Percentiles rank a stretch among this genome's conserved stretches.
Conservation (phyloP, 768 basidiomycete species). For the Serendipita sp. region DNA sequence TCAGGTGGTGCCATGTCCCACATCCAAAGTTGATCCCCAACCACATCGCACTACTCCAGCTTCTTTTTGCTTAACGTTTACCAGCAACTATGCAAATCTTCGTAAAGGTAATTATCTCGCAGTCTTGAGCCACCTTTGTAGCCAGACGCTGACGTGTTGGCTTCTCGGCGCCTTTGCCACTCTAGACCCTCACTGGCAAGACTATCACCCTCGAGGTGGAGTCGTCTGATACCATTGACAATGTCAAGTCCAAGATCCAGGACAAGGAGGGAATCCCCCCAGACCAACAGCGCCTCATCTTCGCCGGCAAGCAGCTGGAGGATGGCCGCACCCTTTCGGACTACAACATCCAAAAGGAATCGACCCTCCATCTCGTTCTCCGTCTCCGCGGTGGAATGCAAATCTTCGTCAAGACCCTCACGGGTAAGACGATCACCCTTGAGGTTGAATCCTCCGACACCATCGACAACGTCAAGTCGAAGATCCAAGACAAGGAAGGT, state of each 20-base stretch:
- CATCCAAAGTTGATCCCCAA: neutral
- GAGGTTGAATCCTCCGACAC: slow-evolving; percentile 90
- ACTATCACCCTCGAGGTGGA: slow-evolving; percentile 42
- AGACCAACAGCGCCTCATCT: slow-evolving; percentile 81
- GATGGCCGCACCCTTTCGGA: slow-evolving; percentile 82
- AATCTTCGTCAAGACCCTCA: slow-evolving; percentile 71
- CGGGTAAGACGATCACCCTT: slow-evolving; percentile 82
- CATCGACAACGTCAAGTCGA: slow-evolving; percentile 65
- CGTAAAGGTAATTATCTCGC: slow-evolving; percentile 19
- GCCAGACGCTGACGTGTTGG: neutral
- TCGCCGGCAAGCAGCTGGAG: slow-evolving; percentile 84
- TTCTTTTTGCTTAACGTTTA: neutral
- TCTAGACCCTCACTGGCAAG: slow-evolving; percentile 31
- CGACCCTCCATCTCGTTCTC: slow-evolving; percentile 65
- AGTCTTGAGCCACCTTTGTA: no score
- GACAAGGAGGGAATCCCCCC: slow-evolving; percentile 37
- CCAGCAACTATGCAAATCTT: slow-evolving; percentile 28
- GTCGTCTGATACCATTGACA: slow-evolving; percentile 32
- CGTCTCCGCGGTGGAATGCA: slow-evolving; percentile 86
- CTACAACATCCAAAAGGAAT: slow-evolving; percentile 85
- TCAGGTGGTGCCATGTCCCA: neutral
- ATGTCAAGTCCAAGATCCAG: slow-evolving; percentile 36
- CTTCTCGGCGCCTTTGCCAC: no score
- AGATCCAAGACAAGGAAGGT: slow-evolving; percentile 34
- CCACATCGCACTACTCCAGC: neutral